These are phyloP conservation scores for Neonectria faginata DNA, from an alignment of 2,329 filamentous ascomycete genomes.

Conservation along the genomic window DNA sequence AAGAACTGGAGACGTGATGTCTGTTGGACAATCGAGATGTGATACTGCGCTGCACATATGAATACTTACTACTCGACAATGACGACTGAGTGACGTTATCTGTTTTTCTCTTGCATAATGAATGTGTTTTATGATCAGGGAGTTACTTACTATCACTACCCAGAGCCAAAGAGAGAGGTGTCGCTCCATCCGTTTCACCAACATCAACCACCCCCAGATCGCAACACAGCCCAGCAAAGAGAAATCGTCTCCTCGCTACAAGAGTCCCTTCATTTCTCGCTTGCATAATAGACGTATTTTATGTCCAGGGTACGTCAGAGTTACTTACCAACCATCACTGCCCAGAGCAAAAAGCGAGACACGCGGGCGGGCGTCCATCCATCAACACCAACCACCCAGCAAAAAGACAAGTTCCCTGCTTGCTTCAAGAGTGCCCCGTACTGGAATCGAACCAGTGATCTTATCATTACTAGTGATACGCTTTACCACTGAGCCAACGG, in stretches of 20 bases:
- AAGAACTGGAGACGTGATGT: background rate
- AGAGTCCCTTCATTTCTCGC: background rate
- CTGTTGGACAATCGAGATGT: background rate
- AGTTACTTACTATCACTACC: background rate
- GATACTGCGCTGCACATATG: background rate
- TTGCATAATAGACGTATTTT: too few species aligned
- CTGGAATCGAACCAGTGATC: slow-evolving; percentile 36
- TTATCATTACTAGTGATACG: slow-evolving; percentile 38
- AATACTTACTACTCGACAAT: background rate
- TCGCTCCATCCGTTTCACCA: background rate
- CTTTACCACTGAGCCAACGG: slow-evolving; percentile 36
- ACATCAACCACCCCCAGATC: background rate
- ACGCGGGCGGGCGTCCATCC: too few species aligned
- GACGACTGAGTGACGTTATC: background rate
- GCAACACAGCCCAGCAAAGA: background rate
- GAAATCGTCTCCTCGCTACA: background rate
- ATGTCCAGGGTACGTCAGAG: too few species aligned
- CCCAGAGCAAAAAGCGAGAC: too few species aligned
- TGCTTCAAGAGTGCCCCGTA: slow-evolving; percentile 20
- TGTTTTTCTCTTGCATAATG: background rate
- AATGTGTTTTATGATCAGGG: background rate
- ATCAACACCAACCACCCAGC: background rate
- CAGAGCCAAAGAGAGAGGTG: background rate
- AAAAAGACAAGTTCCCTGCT: background rate
- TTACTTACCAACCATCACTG: too few species aligned